Conservation (phyloP, 805 yeast species). For the Metschnikowia henanensis region DNA sequence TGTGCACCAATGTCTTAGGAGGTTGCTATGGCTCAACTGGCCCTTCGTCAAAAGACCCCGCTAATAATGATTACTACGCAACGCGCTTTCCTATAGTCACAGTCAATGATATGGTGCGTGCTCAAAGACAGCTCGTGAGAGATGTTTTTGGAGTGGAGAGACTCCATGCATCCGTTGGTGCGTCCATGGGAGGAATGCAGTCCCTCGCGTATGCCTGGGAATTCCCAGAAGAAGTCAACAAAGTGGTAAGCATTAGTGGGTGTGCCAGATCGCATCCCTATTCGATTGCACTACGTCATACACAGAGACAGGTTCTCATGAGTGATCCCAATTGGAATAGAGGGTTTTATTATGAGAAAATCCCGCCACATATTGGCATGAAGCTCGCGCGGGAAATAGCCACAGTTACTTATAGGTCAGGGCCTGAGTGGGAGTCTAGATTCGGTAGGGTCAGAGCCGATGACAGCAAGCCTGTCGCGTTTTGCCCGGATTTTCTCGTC, state of each 20-base stretch:
- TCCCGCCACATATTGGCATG: slow-evolving; percentile 96
- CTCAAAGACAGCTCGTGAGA: slow-evolving; percentile 69
- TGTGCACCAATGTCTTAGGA: slow-evolving; percentile 90
- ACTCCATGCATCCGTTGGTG: slow-evolving; percentile 80
- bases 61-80: slow-evolving; percentile 65
- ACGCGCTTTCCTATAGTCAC: slow-evolving; percentile 87
- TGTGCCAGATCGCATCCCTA: slow-evolving; percentile 95
- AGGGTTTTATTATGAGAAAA: slow-evolving; percentile 75
- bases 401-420: slow-evolving; percentile 90
- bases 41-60: slow-evolving; percentile 79
- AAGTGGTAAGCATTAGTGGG: slow-evolving; percentile 80
- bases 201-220: slow-evolving; percentile 84
- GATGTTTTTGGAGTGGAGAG: slow-evolving; percentile 62
- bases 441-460: slow-evolving; percentile 89
- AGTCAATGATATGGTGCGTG: slow-evolving; percentile 87
- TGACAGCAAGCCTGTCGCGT: slow-evolving; percentile 74
- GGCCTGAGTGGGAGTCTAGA: slow-evolving; percentile 96
- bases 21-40: slow-evolving; percentile 97
- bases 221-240: slow-evolving; percentile 73
- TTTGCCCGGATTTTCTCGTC: slow-evolving; percentile 90
- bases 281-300: slow-evolving; percentile 89
- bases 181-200: slow-evolving; percentile 99
- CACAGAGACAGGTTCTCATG: slow-evolving; percentile 92
- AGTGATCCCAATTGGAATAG: slow-evolving; percentile 94
- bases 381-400: slow-evolving; percentile 92